These are phyloP conservation scores for Eurotiales sp. DNA, from an alignment of 2,329 filamentous ascomycete species.

Conservation along the genomic window DNA sequence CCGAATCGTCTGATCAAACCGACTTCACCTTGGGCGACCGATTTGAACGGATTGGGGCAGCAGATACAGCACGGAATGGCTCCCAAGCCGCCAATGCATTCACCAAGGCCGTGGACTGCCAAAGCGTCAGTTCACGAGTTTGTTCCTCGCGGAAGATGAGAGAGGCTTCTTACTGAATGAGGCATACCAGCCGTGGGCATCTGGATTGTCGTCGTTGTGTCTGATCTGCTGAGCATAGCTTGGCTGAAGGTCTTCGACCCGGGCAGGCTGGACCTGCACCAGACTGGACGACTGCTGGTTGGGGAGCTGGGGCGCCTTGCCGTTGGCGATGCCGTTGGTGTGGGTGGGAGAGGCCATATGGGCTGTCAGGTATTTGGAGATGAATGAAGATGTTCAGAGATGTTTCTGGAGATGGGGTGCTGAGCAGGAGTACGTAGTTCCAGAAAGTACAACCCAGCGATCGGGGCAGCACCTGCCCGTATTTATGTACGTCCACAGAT, in stretches of 20 bases:
- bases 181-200: conserved; percentile 83
- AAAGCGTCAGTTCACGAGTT: background rate
- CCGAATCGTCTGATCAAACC: conserved; percentile 95
- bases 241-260: conserved; percentile 77
- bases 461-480: too few species aligned
- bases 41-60: conserved; percentile 95
- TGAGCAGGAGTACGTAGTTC: too few species aligned
- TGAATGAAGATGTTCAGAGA: too few species aligned
- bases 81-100: conserved; percentile 70
- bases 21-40: conserved; percentile 87
- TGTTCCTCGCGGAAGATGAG: too few species aligned
- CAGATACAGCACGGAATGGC: conserved; percentile 87
- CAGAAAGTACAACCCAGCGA: too few species aligned
- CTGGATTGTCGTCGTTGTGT: conserved; percentile 61
- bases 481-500: too few species aligned
- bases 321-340: conserved; percentile 18
- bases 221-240: conserved; percentile 67
- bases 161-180: conserved; percentile 63
- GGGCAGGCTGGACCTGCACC: conserved; percentile 74
- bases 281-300: conserved; percentile 49
- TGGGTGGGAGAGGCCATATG: conserved; percentile 1
- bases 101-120: conserved; percentile 68
- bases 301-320: conserved; percentile 29
- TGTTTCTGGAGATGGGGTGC: too few species aligned
- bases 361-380: too few species aligned